Evolutionary conservation across 495 filamentous ascomycete genomes (phyloP), one percentile per base, ranked within the genome.

Genomic region (Letharia lupina): DNA sequence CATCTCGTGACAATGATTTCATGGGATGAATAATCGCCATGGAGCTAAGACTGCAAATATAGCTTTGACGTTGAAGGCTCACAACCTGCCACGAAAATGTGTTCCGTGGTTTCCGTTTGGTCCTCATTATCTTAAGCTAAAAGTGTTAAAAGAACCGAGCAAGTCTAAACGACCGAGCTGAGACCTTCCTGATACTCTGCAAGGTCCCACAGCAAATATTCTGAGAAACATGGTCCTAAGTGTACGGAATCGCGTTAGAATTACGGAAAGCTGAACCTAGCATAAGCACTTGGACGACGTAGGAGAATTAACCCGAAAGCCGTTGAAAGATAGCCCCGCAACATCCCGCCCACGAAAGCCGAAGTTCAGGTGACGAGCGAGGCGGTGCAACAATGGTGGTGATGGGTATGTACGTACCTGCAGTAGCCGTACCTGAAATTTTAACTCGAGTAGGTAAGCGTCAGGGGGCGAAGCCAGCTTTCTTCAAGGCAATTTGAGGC

Each of bases 261-360:
- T 15, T 3, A 16, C 35, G 31, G 28, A 33, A 54, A 56, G 52
- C 31, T 35, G 52, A 56, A 35, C 5, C 16, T 18, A 16, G 0
- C 28, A 35, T 56, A 56, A 56, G 52, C 52, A 56, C 52, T 56
- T 54, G 10, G 50, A 35, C 52, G 28, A 56, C 13, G 13, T 56
- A 56, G 52, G 52, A 54, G 31, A 56, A 56, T 56, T 56, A 35
- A 56, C 31, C 52, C 52, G 52, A 56, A 56, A 56, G 13, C 52
- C 52, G 13, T 56, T 56, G 31, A 56, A 56, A 23, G 8, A 18
- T 28, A 31, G 13, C 52, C 31, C 52, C 31, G 15, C 52, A 35
- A 3, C 5, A 5, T 33, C 28, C 52, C 15, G 31, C 28, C 0
- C 35, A 56, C 4, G 52, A 56, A 56, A 33, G 1, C 28, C 52